Percentiles rank a stretch among this genome's conserved stretches.
Conservation (phyloP, 495 filamentous ascomycete species). For the Xylaria cubensis region DNA sequence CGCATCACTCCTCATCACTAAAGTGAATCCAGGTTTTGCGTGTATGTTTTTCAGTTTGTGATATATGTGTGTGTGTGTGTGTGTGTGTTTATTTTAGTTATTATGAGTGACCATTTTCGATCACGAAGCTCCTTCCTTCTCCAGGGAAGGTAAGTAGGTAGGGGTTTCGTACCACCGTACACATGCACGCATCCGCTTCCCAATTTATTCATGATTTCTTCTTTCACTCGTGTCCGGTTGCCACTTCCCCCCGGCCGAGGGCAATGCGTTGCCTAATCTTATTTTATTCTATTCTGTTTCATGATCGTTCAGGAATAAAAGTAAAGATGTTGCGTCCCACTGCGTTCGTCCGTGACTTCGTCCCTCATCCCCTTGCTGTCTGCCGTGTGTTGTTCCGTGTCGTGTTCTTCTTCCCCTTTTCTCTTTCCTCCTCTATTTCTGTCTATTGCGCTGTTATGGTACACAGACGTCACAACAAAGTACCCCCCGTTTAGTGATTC, state of each 20-base stretch:
- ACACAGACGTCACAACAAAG: not conserved
- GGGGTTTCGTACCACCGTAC: not conserved
- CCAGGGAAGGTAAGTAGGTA: not conserved
- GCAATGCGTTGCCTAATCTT: not conserved
- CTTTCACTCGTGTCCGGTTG: not conserved
- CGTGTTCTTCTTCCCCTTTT: not conserved
- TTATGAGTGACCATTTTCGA: not conserved
- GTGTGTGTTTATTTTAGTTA: too few species aligned
- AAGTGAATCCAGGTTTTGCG: not conserved
- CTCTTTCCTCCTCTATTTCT: not conserved
- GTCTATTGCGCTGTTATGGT: not conserved
- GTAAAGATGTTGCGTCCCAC: not conserved
- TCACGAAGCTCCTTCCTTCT: not conserved
- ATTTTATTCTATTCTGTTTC: not conserved
- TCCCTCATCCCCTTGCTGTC: constrained; percentile 1
- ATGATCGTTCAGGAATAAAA: not conserved
- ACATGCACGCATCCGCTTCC: not conserved
- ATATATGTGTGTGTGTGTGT: not conserved
- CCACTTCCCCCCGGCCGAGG: not conserved
- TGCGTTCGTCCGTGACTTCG: not conserved
- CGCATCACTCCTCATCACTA: constrained; percentile 35
- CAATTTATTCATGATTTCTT: not conserved
- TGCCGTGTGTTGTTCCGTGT: not conserved
- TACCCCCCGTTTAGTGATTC: not conserved
- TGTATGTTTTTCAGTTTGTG: not conserved